Conservation (phyloP, 495 filamentous ascomycete genomes). For the Rhizodiscina lignyota region DNA sequence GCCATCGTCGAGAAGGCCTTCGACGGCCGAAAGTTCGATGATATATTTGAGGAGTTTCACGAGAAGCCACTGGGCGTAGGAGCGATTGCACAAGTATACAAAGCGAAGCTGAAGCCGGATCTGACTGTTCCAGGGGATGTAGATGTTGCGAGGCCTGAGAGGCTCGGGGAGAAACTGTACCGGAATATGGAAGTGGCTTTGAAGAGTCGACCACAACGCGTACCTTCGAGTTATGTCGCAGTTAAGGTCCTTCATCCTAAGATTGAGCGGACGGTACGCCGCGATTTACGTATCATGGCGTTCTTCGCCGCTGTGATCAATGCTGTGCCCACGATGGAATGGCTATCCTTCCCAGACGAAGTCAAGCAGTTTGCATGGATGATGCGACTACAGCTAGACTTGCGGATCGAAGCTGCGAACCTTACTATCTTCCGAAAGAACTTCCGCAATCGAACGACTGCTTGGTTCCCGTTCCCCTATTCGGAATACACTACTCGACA, state of each 20-base stretch:
- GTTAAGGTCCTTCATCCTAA: constrained; percentile 91
- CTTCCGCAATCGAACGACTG: constrained; percentile 76
- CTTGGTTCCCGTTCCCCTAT: constrained; percentile 93
- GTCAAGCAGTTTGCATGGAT: constrained; percentile 90
- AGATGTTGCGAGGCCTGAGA: constrained; percentile 29
- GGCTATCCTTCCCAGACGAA: constrained; percentile 92
- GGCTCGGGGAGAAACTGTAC: constrained; percentile 48
- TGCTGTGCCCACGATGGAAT: constrained; percentile 85
- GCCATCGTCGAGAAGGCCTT: constrained; percentile 67
- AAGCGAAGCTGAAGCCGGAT: constrained; percentile 74
- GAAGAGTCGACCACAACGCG: constrained; percentile 67
- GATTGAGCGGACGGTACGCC: constrained; percentile 72
- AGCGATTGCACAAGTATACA: constrained; percentile 96
- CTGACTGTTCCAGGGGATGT: constrained; percentile 46
- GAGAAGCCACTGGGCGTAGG: constrained; percentile 84
- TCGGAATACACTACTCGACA: constrained; percentile 77
- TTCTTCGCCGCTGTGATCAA: constrained; percentile 84
- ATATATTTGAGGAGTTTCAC: constrained; percentile 95
- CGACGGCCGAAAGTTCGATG: constrained; percentile 56
- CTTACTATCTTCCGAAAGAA: constrained; percentile 76
- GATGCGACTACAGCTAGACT: constrained; percentile 93
- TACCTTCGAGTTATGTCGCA: constrained; percentile 86
- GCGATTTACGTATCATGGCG: constrained; percentile 83
- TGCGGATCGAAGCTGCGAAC: constrained; percentile 89
- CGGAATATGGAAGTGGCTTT: constrained; percentile 74